Conservation (phyloP, 768 basidiomycete genomes). For the Leccinum arenicola region DNA sequence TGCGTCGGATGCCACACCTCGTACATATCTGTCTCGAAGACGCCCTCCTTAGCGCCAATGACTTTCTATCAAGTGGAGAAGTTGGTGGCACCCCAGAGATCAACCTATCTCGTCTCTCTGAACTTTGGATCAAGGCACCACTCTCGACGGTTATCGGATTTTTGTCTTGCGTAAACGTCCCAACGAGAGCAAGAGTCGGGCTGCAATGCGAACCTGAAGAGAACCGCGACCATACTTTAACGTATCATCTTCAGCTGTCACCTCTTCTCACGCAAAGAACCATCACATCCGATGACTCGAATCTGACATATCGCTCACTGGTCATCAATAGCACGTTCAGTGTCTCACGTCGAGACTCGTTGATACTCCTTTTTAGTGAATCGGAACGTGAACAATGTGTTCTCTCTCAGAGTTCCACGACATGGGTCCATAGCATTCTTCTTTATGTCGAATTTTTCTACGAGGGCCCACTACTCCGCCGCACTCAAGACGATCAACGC, state of each 20-base stretch:
- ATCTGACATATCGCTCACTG: neutral
- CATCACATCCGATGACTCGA: neutral
- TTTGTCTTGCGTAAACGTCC: slow-evolving; percentile 8
- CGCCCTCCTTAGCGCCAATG: slow-evolving; percentile 19
- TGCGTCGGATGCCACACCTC: slow-evolving; percentile 34
- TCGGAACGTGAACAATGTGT: neutral
- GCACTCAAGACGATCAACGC: neutral
- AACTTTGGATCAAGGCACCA: neutral
- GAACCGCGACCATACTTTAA: too few relatives aligned
- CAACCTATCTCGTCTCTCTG: slow-evolving; percentile 2
- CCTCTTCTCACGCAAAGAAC: neutral
- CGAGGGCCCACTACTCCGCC: neutral
- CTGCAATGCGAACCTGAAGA: too few relatives aligned
- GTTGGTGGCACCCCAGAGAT: neutral
- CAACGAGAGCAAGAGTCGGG: neutral
- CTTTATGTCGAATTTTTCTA: neutral
- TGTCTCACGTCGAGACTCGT: too few relatives aligned
- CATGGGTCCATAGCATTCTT: neutral
- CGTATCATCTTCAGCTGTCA: too few relatives aligned
- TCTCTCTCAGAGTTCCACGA: neutral
- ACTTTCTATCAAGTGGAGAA: neutral
- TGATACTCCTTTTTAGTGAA: neutral
- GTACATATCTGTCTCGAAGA: slow-evolving; percentile 32
- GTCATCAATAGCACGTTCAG: neutral
- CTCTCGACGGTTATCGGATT: neutral